Evolutionary conservation across 208 protist species (phyloP).

Genomic region (Leishmania mexicana): DNA sequence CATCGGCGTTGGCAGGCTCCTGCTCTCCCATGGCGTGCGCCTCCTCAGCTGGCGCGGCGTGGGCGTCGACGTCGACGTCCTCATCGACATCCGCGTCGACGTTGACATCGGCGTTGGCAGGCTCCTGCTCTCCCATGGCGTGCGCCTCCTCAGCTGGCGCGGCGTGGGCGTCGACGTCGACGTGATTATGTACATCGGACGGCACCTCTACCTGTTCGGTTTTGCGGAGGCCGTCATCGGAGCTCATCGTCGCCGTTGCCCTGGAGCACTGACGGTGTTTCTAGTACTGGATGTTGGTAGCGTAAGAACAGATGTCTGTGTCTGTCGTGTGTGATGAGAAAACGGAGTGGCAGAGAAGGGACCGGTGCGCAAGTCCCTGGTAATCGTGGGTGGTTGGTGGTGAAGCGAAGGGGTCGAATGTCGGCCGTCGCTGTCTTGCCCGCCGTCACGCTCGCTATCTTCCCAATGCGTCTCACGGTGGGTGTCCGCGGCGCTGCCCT

Average conservation of each 20-base stretch:
- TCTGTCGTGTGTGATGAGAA: neutral
- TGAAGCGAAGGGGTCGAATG: neutral
- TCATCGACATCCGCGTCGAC: no score
- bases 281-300: neutral
- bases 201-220: neutral
- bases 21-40: neutral
- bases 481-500: neutral
- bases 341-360: neutral
- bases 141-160: constrained; percentile 1
- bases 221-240: neutral
- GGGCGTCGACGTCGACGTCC: no score
- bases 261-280: no score
- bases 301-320: neutral
- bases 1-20: neutral
- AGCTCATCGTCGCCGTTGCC: neutral
- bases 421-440: neutral
- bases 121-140: neutral
- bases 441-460: neutral
- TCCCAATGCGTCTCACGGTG: neutral
- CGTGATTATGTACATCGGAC: neutral
- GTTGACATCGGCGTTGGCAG: no score
- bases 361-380: neutral
- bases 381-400: neutral
- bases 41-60: no score
- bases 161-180: neutral